Conservation (phyloP, 1,139 yeast species). For the Yamadazyma buinensis region DNA sequence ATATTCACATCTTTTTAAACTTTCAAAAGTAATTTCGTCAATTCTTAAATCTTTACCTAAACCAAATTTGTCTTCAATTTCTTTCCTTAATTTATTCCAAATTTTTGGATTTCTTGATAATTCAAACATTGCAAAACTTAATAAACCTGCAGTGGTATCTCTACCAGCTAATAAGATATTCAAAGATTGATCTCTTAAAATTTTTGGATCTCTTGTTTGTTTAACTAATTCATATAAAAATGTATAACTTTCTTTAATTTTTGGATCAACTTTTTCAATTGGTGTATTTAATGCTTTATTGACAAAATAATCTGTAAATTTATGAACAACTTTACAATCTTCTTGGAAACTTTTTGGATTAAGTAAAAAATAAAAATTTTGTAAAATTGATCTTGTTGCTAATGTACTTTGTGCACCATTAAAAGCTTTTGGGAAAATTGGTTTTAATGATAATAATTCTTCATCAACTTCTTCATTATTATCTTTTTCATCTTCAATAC, state of each 20-base stretch:
- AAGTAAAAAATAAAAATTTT: constrained; percentile 31
- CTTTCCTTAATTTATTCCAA: constrained; percentile 36
- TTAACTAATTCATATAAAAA: constrained; percentile 49
- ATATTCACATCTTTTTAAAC: constrained; percentile 46
- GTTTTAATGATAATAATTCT: constrained; percentile 11
- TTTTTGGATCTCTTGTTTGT: constrained; percentile 45
- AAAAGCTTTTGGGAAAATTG: constrained; percentile 41
- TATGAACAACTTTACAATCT: constrained; percentile 26
- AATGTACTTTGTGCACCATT: constrained; percentile 34
- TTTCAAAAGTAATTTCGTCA: constrained; percentile 35
- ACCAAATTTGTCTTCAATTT: constrained; percentile 34
- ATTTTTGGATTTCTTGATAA: constrained; percentile 42
- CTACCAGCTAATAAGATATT: constrained; percentile 54
- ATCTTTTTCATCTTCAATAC: constrained; percentile 16
- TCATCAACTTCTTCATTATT: constrained; percentile 19
- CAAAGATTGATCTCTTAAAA: constrained; percentile 50
- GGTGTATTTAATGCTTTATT: constrained; percentile 24
- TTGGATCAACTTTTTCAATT: constrained; percentile 29
- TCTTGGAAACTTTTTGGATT: constrained; percentile 29
- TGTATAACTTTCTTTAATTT: constrained; percentile 38
- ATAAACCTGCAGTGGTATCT: constrained; percentile 55
- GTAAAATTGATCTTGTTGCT: constrained; percentile 33
- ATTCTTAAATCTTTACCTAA: constrained; percentile 20
- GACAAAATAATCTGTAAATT: constrained; percentile 29
- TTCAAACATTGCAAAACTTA: constrained; percentile 45